Evolutionary conservation across 176 grass and related monocot species (phyloP).

Genomic region (Eleusine indica): DNA sequence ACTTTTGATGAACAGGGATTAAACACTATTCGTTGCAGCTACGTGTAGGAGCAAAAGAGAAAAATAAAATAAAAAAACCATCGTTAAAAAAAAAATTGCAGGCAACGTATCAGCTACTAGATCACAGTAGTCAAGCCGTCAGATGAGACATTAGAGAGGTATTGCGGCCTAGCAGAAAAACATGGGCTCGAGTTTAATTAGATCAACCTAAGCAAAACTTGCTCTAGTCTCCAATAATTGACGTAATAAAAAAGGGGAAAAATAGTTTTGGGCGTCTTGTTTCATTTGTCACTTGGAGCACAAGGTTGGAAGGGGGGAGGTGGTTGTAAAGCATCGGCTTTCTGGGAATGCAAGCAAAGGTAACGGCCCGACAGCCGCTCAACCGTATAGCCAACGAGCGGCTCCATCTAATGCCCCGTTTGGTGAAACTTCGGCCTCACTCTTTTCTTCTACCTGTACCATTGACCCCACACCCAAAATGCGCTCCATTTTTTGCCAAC

Average conservation of each 20-base stretch:
- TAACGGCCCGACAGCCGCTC: constrained; percentile 47
- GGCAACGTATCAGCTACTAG: neutral
- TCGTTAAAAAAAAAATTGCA: neutral
- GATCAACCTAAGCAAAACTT: neutral
- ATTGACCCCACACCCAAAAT: constrained; percentile 8
- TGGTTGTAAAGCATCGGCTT: constrained; percentile 61
- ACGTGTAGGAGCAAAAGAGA: neutral
- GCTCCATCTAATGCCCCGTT: constrained; percentile 53
- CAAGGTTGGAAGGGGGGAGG: constrained; percentile 45
- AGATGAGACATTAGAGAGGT: neutral
- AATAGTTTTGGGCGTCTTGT: neutral
- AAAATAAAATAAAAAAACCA: neutral
- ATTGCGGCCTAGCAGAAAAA: constrained; percentile 16
- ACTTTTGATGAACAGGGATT: neutral
- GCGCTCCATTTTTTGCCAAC: neutral
- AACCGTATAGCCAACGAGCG: constrained; percentile 22
- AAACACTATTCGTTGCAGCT: too few relatives aligned
- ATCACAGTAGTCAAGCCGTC: neutral
- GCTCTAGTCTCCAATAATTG: constrained; percentile 34
- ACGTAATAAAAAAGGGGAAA: neutral
- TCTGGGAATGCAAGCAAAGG: constrained; percentile 80
- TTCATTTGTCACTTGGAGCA: constrained; percentile 53
- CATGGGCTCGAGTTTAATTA: constrained; percentile 32
- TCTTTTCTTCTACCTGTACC: constrained; percentile 32
- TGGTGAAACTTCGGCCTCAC: constrained; percentile 55